These are phyloP conservation scores for Ophiostoma himal-ulmi DNA, from an alignment of 2,329 filamentous ascomycete genomes.

Conservation along the genomic window DNA sequence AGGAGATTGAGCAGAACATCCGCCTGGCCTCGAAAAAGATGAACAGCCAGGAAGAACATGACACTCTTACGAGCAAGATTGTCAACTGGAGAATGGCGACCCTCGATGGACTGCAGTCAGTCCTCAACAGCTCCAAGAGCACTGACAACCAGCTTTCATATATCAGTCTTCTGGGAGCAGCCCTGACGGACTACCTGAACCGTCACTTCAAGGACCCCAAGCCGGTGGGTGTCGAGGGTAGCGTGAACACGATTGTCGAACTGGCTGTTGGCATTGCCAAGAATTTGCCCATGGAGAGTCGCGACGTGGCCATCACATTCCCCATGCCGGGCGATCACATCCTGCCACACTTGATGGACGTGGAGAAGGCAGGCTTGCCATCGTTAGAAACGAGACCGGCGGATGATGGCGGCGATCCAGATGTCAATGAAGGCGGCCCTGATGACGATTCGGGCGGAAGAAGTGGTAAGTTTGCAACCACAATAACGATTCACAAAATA, in stretches of 20 bases:
- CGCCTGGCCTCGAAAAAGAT: slow-evolving; percentile 67
- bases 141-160: slow-evolving; percentile 62
- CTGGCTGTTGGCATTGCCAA: slow-evolving; percentile 78
- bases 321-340: slow-evolving; percentile 70
- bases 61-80: slow-evolving; percentile 79
- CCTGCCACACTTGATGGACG: slow-evolving; percentile 72
- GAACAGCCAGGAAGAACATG: slow-evolving; percentile 77
- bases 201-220: slow-evolving; percentile 71
- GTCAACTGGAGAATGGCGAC: slow-evolving; percentile 92
- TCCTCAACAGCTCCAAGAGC: slow-evolving; percentile 60
- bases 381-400: slow-evolving; percentile 45
- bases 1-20: slow-evolving; percentile 82
- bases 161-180: slow-evolving; percentile 62
- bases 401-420: slow-evolving; percentile 35
- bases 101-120: slow-evolving; percentile 75
- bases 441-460: slow-evolving; percentile 31
- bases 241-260: slow-evolving; percentile 87
- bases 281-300: slow-evolving; percentile 83
- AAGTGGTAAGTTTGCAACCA: slow-evolving; percentile 22
- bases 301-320: slow-evolving; percentile 84
- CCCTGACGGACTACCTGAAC: slow-evolving; percentile 63
- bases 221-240: slow-evolving; percentile 76
- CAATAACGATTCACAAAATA: neutral
- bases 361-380: slow-evolving; percentile 67
- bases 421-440: slow-evolving; percentile 36